phyloP scores from a whole-genome alignment of 805 yeast species.

The Monosporozyma yasuniensis region DNA sequence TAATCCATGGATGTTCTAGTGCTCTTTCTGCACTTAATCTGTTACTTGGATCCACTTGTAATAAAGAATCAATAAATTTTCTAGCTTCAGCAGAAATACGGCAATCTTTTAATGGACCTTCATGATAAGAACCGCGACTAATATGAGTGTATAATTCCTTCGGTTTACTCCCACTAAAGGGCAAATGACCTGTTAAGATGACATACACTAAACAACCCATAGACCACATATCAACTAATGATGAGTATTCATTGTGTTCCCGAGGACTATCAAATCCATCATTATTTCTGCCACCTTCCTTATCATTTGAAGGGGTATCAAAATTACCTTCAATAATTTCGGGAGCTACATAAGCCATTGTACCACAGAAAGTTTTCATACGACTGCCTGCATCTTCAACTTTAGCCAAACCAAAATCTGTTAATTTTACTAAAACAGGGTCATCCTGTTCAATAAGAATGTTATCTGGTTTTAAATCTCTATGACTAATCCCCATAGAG shows the following conservation, averaged over 20 bases:
- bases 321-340: slow-evolving; percentile 52
- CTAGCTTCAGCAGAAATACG: slow-evolving; percentile 60
- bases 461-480: slow-evolving; percentile 95
- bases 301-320: slow-evolving; percentile 7
- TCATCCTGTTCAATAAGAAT: slow-evolving; percentile 83
- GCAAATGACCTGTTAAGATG: slow-evolving; percentile 83
- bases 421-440: slow-evolving; percentile 84
- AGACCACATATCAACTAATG: slow-evolving; percentile 95
- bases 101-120: slow-evolving; percentile 58
- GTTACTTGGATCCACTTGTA: slow-evolving; percentile 66
- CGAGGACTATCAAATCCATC: slow-evolving; percentile 5
- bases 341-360: slow-evolving; percentile 94
- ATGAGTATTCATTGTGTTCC: slow-evolving; percentile 48
- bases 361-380: slow-evolving; percentile 96
- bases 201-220: slow-evolving; percentile 92
- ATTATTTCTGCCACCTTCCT: not conserved
- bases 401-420: slow-evolving; percentile 95
- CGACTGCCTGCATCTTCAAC: slow-evolving; percentile 74
- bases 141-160: slow-evolving; percentile 74
- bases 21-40: slow-evolving; percentile 74
- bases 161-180: slow-evolving; percentile 90
- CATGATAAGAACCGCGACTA: slow-evolving; percentile 68
- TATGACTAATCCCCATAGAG: slow-evolving; percentile 81
- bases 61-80: slow-evolving; percentile 58
- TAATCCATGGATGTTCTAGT: slow-evolving; percentile 75